A percentile compares a stretch with the other conserved stretches of the same genome.
phyloP scores from a whole-genome alignment of 352 stramenopile genomes.

The Pythium dissimile region DNA sequence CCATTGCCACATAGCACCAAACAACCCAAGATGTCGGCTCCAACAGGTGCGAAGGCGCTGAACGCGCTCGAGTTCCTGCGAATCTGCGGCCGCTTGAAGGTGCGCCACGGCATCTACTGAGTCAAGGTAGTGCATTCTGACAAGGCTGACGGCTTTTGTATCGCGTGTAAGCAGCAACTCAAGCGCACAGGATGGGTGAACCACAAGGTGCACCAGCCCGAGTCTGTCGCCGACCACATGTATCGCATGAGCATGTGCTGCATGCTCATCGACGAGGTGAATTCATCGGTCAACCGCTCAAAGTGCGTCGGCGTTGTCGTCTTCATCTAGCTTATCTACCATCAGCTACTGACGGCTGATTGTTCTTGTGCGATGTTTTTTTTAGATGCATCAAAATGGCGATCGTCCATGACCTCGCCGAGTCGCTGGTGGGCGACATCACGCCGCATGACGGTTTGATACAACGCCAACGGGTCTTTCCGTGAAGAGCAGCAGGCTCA shows the following conservation, averaged over 20 bases:
- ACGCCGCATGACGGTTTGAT: slow-evolving; percentile 90
- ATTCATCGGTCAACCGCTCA: slow-evolving; percentile 58
- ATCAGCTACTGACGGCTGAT: too few species aligned
- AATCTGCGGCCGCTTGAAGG: slow-evolving; percentile 76
- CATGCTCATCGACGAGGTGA: slow-evolving; percentile 82
- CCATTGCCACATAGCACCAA: too few species aligned
- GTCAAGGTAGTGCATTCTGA: too few species aligned
- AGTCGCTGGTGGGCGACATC: slow-evolving; percentile 93
- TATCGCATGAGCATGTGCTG: slow-evolving; percentile 92
- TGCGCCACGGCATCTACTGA: too few species aligned
- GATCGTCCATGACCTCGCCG: slow-evolving; percentile 92
- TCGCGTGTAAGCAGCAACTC: slow-evolving; percentile 44
- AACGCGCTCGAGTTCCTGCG: slow-evolving; percentile 78
- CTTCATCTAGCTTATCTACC: not conserved
- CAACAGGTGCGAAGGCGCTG: slow-evolving; percentile 55
- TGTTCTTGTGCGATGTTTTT: too few species aligned
- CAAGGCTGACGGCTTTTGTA: not conserved
- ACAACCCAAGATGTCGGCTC: slow-evolving; percentile 31
- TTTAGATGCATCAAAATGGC: slow-evolving; percentile 88
- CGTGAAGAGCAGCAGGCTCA: too few species aligned
- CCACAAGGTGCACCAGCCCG: slow-evolving; percentile 81
- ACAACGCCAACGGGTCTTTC: too few species aligned
- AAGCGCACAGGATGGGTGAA: slow-evolving; percentile 94
- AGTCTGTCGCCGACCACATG: slow-evolving; percentile 93
- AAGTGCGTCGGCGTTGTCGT: slow-evolving; percentile 34